Base-by-base conservation (phyloP, 1,284 basidiomycete species). In the Malassezia brasiliensis region DNA sequence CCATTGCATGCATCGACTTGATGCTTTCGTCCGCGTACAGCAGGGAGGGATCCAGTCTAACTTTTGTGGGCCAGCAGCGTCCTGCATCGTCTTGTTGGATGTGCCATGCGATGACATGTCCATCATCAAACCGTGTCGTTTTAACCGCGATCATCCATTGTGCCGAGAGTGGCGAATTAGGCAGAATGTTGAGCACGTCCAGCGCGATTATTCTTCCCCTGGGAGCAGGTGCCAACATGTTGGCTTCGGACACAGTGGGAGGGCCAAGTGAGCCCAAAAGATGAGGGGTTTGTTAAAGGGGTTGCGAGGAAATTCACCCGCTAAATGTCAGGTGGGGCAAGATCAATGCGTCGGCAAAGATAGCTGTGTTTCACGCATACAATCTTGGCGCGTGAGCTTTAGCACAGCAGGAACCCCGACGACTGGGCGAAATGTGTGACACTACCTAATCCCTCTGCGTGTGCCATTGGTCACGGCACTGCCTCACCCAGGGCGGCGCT, bases 91-190 rank as follows among this genome's bases (percentile, higher is more conserved):
- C 36, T 19, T 53, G 35, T 28, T 59, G 45, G 31, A 59, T 10
- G 39, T 35, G 36, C 51, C 52, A 59, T 6, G 47, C 51, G 12
- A 44, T 59, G 6, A 46, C 17, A 47, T 53, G 52, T 0, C 56
- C 56, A n/a, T 59, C 56, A 22, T 59, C 56, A 47, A 53, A 59
- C 4, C 56, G 36, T 2, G 56, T 59, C 15, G 52, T 53, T 48
- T 50, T 59, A 5, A 54, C 48, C 6, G 25, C 52, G 31, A 59
- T 53, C 41, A 54, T 22, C 35, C 48, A 38, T 20, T 40, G 56
- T 6, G 42, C 44, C 5, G 42, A 25, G 8, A 50, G 22, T 1
- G 48, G 50, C 12, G 49, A 40, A 25, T 9, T 35, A 15, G 46
- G 38, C 5, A 35, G 4, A 5, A 52, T 6, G 3, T 39, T 10